Percentiles rank a stretch among this genome's conserved stretches.
These are phyloP conservation scores for Magnaporthiopsis poae DNA, from an alignment of 2,329 filamentous ascomycete genomes.

Conservation along the genomic window DNA sequence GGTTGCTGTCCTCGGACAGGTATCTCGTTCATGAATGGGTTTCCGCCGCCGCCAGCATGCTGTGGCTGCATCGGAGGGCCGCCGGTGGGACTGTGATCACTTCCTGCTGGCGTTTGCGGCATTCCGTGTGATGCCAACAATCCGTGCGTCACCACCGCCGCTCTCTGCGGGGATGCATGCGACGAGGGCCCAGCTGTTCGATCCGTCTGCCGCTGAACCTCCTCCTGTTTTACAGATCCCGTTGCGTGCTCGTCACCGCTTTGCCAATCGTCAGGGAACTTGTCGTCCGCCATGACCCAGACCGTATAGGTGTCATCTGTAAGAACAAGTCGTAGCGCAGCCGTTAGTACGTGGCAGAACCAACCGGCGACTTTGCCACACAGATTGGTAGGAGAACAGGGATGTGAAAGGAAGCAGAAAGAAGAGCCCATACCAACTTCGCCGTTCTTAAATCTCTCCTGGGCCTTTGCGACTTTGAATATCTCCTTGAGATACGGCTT, in stretches of 20 bases:
- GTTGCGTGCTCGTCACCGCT: conserved; percentile 37
- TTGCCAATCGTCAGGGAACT: conserved; percentile 35
- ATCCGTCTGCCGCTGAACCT: conserved; percentile 23
- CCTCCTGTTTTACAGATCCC: conserved; percentile 31
- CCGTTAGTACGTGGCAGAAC: not conserved
- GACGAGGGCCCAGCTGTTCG: not conserved
- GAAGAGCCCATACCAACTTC: conserved; percentile 41
- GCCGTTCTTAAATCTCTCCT: conserved; percentile 46
- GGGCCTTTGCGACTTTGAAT: conserved; percentile 48
- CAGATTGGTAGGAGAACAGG: no score
- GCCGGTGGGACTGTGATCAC: conserved; percentile 26
- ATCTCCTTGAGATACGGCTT: conserved; percentile 48
- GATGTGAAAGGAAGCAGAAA: not conserved
- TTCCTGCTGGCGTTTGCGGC: conserved; percentile 23
- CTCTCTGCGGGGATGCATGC: conserved; percentile 20
- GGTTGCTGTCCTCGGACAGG: conserved; percentile 1
- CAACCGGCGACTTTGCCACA: not conserved
- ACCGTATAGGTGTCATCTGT: conserved; percentile 38
- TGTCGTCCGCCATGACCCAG: conserved; percentile 44
- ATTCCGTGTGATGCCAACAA: conserved; percentile 19
- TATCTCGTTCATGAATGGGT: conserved; percentile 13
- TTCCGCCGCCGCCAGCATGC: conserved; percentile 12
- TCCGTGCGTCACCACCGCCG: conserved; percentile 16
- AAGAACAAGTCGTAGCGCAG: not conserved
- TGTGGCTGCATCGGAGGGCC: not conserved